Conservation (phyloP, 2,329 filamentous ascomycete genomes). For the Exophiala mesophila region DNA sequence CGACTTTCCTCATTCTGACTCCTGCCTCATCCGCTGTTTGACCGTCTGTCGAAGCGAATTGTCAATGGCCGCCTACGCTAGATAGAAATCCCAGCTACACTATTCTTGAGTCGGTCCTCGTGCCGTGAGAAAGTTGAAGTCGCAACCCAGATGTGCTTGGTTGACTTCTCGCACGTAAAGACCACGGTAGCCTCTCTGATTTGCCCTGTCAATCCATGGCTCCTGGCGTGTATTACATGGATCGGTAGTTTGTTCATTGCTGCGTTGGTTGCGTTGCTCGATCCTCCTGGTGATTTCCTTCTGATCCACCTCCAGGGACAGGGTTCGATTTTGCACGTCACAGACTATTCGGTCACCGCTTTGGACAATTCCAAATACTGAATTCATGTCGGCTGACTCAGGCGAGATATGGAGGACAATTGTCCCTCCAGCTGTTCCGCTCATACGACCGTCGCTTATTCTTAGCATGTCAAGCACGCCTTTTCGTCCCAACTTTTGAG, state of each 20-base stretch:
- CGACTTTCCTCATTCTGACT: too few relatives aligned
- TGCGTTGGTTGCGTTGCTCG: constrained; percentile 20
- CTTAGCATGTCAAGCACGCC: constrained; percentile 52
- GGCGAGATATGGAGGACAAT: constrained; percentile 52
- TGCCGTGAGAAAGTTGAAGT: constrained; percentile 31
- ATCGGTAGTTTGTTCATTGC: neutral
- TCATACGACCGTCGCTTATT: constrained; percentile 52
- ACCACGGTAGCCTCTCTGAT: constrained; percentile 36
- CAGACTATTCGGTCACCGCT: constrained; percentile 47
- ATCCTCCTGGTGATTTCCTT: constrained; percentile 40
- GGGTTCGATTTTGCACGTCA: constrained; percentile 39
- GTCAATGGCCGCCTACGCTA: too few relatives aligned
- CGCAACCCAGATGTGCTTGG: constrained; percentile 38
- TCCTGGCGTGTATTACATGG: constrained; percentile 4
- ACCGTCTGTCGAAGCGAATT: too few relatives aligned
- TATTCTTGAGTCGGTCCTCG: constrained; percentile 3
- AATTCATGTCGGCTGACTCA: constrained; percentile 45
- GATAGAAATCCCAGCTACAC: too few relatives aligned
- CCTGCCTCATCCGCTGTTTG: too few relatives aligned
- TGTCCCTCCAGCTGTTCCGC: constrained; percentile 52
- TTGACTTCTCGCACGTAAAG: constrained; percentile 41
- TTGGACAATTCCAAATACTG: constrained; percentile 45
- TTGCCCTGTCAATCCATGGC: constrained; percentile 27
- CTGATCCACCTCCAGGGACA: constrained; percentile 41
- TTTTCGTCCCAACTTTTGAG: constrained; percentile 42